These are phyloP conservation scores for Suhomyces faveliae DNA, from an alignment of 805 yeast species.

Conservation along the genomic window DNA sequence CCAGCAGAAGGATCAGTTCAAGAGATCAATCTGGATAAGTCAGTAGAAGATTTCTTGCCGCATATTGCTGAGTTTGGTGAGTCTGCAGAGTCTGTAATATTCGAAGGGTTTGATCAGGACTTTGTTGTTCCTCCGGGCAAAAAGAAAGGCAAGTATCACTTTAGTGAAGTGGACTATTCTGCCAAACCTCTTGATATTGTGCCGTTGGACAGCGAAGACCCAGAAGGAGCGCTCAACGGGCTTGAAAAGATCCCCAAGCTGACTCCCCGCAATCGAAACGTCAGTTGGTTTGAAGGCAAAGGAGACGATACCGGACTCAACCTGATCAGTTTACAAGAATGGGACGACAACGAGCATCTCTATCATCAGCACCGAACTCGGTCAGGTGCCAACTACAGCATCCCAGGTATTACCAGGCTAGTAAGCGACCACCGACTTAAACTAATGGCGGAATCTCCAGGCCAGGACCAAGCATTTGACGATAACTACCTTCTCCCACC, in stretches of 20 bases:
- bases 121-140: constrained; percentile 4
- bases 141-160: constrained; percentile 9
- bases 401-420: constrained; percentile 18
- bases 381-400: constrained; percentile 20
- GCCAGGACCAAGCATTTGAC: constrained; percentile 1
- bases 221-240: constrained; percentile 15
- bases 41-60: constrained; percentile 15
- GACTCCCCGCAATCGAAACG: neutral
- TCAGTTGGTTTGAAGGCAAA: constrained; percentile 1
- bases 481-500: constrained; percentile 9
- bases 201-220: neutral
- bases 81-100: constrained; percentile 15
- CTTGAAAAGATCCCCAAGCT: constrained; percentile 28
- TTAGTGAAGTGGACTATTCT: constrained; percentile 1
- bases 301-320: constrained; percentile 5
- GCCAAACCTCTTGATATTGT: neutral
- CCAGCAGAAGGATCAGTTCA: neutral
- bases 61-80: constrained; percentile 26
- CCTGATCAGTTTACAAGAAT: constrained; percentile 30
- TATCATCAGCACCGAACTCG: constrained; percentile 25
- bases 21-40: neutral
- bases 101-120: constrained; percentile 27
- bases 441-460: neutral
- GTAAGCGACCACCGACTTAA: constrained; percentile 18
- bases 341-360: constrained; percentile 26